These are phyloP conservation scores for Russula brevipes DNA, from an alignment of 768 basidiomycete genomes.

Conservation along the genomic window DNA sequence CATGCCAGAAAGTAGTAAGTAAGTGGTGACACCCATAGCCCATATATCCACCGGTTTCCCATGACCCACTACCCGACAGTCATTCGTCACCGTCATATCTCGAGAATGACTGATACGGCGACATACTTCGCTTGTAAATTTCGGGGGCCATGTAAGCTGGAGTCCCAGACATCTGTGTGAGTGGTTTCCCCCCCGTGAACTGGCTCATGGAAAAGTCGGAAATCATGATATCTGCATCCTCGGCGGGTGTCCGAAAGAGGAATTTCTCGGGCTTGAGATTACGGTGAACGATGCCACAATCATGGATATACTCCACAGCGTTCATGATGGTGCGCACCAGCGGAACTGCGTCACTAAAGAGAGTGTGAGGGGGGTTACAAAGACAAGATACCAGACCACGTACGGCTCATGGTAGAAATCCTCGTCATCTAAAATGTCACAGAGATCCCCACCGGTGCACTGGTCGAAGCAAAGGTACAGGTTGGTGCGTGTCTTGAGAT, in stretches of 20 bases:
- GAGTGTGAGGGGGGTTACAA: slow-evolving; percentile 26
- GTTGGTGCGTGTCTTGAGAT: slow-evolving; percentile 74
- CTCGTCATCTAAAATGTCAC: slow-evolving; percentile 96
- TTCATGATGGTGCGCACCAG: slow-evolving; percentile 82
- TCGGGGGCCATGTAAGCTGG: slow-evolving; percentile 97
- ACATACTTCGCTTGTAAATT: slow-evolving; percentile 84
- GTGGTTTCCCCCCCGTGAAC: slow-evolving; percentile 80
- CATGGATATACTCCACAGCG: slow-evolving; percentile 90
- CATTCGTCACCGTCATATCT: slow-evolving; percentile 1
- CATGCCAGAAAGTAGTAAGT: slow-evolving; percentile 90
- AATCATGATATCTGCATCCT: slow-evolving; percentile 93
- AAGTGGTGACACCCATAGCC: slow-evolving; percentile 98
- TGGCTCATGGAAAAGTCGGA: slow-evolving; percentile 94
- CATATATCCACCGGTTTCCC: slow-evolving; percentile 94
- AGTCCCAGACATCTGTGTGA: slow-evolving; percentile 95
- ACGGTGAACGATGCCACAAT: slow-evolving; percentile 88
- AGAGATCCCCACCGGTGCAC: slow-evolving; percentile 97
- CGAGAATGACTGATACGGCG: background rate
- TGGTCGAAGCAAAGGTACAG: slow-evolving; percentile 94
- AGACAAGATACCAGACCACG: slow-evolving; percentile 31
- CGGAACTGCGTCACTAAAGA: slow-evolving; percentile 73
- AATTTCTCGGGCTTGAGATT: slow-evolving; percentile 98
- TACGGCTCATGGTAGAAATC: slow-evolving; percentile 95
- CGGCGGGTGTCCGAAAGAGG: slow-evolving; percentile 81
- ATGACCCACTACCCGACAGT: slow-evolving; percentile 61